These are phyloP conservation scores for Saprolegnia parasitica DNA, from an alignment of 352 stramenopile genomes.

Conservation along the genomic window DNA sequence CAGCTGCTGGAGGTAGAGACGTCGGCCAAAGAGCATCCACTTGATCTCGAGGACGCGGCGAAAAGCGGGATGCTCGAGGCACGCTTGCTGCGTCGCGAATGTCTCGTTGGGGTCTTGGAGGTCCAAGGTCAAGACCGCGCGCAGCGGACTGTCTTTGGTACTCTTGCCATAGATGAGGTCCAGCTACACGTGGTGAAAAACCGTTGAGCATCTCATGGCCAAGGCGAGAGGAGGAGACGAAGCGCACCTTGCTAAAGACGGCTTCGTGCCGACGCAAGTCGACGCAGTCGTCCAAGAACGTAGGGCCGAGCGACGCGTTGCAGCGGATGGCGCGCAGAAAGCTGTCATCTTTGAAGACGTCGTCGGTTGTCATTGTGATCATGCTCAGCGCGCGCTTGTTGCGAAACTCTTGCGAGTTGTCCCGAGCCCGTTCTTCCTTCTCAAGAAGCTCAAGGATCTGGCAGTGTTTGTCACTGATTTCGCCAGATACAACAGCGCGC, in stretches of 20 bases:
- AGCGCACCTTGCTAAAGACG: neutral
- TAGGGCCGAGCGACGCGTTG: neutral
- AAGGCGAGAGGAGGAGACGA: too few relatives aligned
- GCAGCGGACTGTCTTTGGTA: neutral
- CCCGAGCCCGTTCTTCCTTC: neutral
- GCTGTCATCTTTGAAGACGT: neutral
- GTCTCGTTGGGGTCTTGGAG: neutral
- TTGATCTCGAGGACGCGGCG: constrained; percentile 10
- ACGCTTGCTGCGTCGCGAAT: neutral
- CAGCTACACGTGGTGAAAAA: too few relatives aligned
- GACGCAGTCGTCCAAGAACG: neutral
- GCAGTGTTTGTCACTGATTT: too few relatives aligned
- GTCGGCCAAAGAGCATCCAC: constrained; percentile 11
- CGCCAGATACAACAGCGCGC: too few relatives aligned
- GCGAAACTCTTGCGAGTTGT: neutral
- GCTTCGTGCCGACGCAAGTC: neutral
- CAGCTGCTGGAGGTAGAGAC: constrained; percentile 9
- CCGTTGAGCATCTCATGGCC: too few relatives aligned
- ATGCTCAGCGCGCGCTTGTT: neutral
- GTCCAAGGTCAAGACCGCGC: neutral
- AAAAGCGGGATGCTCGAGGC: constrained; percentile 1
- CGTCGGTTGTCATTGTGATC: neutral
- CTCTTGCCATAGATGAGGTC: neutral
- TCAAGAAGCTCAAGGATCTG: neutral
- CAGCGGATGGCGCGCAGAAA: neutral